Conservation (phyloP, 352 stramenopile genomes). For the Globisporangium nodosum region DNA sequence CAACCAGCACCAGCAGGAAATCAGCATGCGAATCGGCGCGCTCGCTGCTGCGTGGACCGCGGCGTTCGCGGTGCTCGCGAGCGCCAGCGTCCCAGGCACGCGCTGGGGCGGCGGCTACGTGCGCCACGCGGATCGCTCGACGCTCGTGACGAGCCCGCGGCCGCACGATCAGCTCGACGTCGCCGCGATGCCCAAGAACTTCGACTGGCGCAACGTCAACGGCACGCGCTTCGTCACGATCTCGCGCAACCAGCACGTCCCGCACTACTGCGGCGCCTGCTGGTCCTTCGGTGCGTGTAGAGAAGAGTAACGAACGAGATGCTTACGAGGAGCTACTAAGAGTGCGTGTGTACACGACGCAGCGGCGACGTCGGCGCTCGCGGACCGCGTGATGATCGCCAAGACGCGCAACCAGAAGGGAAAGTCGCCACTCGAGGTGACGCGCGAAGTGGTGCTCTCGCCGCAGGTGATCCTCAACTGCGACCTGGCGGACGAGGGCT, state of each 20-base stretch:
- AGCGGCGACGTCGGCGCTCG: constrained; percentile 80
- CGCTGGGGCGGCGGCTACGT: constrained; percentile 53
- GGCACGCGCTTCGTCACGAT: constrained; percentile 79
- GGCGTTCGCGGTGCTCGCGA: background rate
- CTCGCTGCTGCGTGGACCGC: background rate
- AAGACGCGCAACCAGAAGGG: constrained; percentile 52
- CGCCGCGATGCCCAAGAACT: constrained; percentile 85
- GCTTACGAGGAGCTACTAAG: background rate
- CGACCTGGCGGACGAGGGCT: constrained; percentile 81
- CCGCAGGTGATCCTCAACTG: constrained; percentile 89
- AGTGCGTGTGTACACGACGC: constrained; percentile 2
- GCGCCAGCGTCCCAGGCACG: background rate
- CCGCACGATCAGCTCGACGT: constrained; percentile 66
- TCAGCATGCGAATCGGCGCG: constrained; percentile 22
- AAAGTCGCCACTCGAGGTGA: constrained; percentile 56
- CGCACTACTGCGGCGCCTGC: constrained; percentile 87
- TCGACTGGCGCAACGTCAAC: constrained; percentile 91
- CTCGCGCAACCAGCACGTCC: constrained; percentile 83
- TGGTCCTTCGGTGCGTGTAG: constrained; percentile 68
- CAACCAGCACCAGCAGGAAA: background rate
- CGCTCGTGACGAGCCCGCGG: constrained; percentile 48
- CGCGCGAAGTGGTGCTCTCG: constrained; percentile 73
- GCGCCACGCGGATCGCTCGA: constrained; percentile 64
- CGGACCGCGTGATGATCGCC: constrained; percentile 82
- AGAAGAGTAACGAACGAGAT: background rate